Base-by-base conservation (phyloP, 2,329 filamentous ascomycete genomes). In the Thyridium curvatum region DNA sequence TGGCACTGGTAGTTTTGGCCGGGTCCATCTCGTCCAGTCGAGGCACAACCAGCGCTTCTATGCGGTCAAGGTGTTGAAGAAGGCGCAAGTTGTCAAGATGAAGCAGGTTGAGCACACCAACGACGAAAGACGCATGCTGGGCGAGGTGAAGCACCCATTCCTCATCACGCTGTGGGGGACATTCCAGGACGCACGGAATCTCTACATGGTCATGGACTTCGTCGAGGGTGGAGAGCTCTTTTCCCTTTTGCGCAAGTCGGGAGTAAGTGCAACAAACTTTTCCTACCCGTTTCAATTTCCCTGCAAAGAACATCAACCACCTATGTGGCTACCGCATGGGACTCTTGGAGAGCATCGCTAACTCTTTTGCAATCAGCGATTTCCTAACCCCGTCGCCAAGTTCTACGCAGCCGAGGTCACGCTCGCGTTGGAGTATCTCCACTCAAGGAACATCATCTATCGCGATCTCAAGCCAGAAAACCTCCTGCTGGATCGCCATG, bases 151-250 rank as follows among this genome's bases (percentile, higher is more conserved):
- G 64, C 91, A 98, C 65, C 90, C 93, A 12, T 98, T 98, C 67
- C 72, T 98, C 47, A 93, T 98, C 59, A 98, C 93, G 2, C 72
- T 98, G 31, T 98, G 93, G 93, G 93, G 93, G 42, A 98, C 93
- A 9, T 98, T 97, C 63, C 91, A 97, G 60, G 93, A 98, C 56
- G 77, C 82, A 37, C 89, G 82, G 66, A 97, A 96, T 60, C 71
- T 98, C 29, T 98, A 98, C 76, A 98, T 98, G 93, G 93, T 98
- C 54, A 98, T 98, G 93, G 93, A 98, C 64, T 98, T 98, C 69
- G 91, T 98, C 39, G 93, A 98, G 65, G 93, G 93, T 51, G 93
- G 93, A 55, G 93, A 98, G 71, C 73, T 98, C 39, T 98, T 98
- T 62, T 97, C 91, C 50, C 66, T 98, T 53, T 70, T 98, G 53